Percentiles rank a stretch among this genome's conserved stretches.
Evolutionary conservation across 2,329 filamentous ascomycete genomes (phyloP).

Genomic region (Aspergillus nomiae): DNA sequence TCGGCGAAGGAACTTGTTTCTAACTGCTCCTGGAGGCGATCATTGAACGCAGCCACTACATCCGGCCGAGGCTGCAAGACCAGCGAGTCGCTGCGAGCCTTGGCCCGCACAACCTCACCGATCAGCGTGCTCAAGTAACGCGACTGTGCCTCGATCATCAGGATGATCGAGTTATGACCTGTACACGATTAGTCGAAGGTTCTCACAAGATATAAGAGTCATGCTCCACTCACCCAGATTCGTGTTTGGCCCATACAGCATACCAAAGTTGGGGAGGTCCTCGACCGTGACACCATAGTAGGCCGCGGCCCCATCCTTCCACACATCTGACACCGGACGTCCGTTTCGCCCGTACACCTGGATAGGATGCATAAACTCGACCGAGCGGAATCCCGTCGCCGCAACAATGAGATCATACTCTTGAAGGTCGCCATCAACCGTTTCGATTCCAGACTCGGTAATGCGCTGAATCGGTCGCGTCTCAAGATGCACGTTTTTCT

Average conservation of each 20-base stretch:
- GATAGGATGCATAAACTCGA: conserved; percentile 62
- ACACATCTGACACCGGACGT: conserved; percentile 52
- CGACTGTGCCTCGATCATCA: conserved; percentile 64
- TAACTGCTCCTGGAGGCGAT: conserved; percentile 48
- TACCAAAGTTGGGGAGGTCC: conserved; percentile 57
- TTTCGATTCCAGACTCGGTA: conserved; percentile 50
- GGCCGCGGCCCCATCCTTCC: conserved; percentile 55
- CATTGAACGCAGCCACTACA: conserved; percentile 49
- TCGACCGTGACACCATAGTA: conserved; percentile 56
- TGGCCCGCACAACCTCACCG: conserved; percentile 50
- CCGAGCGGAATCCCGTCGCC: conserved; percentile 61
- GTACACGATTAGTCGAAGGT: background rate
- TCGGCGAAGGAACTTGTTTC: conserved; percentile 54
- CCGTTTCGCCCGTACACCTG: conserved; percentile 51
- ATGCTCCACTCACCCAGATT: conserved; percentile 39
- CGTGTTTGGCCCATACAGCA: conserved; percentile 62
- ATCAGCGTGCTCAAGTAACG: conserved; percentile 58
- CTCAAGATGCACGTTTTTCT: conserved; percentile 54
- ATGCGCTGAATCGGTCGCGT: conserved; percentile 52
- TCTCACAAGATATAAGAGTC: background rate
- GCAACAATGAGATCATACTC: conserved; percentile 59
- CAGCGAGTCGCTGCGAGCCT: conserved; percentile 42
- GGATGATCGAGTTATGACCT: conserved; percentile 59
- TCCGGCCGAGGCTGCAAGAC: conserved; percentile 48
- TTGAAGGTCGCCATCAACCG: conserved; percentile 42